Conservation (phyloP, 805 yeast genomes). For the Candida caryicola region DNA sequence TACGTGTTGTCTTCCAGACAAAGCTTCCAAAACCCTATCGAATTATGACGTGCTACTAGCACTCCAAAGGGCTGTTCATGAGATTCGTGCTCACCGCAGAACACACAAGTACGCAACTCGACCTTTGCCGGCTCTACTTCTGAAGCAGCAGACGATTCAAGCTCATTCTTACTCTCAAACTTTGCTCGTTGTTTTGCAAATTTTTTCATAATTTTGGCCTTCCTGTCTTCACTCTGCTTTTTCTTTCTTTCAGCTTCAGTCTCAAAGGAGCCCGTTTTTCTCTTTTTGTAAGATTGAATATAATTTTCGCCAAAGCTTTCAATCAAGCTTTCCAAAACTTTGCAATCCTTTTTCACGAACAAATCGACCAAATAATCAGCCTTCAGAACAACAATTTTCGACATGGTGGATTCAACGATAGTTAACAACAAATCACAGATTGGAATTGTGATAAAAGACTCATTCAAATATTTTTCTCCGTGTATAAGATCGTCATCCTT, state of each 20-base stretch:
- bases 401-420: slow-evolving; percentile 48
- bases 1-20: slow-evolving; percentile 23
- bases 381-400: slow-evolving; percentile 48
- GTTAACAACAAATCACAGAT: slow-evolving; percentile 54
- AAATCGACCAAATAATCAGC: slow-evolving; percentile 56
- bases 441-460: slow-evolving; percentile 53
- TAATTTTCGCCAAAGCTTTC: slow-evolving; percentile 58
- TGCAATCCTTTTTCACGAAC: slow-evolving; percentile 47
- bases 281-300: slow-evolving; percentile 47
- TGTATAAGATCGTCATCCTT: slow-evolving; percentile 44
- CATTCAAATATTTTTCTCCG: slow-evolving; percentile 41
- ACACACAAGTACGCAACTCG: slow-evolving; percentile 16
- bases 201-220: slow-evolving; percentile 57
- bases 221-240: slow-evolving; percentile 59
- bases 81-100: slow-evolving; percentile 22
- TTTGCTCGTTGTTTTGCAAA: slow-evolving; percentile 53
- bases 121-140: slow-evolving; percentile 8
- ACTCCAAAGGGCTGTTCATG: slow-evolving; percentile 52
- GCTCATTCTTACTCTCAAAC: slow-evolving; percentile 41
- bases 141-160: slow-evolving; percentile 12
- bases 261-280: slow-evolving; percentile 42
- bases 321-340: slow-evolving; percentile 49
- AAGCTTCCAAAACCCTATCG: slow-evolving; percentile 50
- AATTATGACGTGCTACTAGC: slow-evolving; percentile 48
- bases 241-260: slow-evolving; percentile 54